Evolutionary conservation across 768 basidiomycete genomes (phyloP), one percentile per base, ranked within the genome.

Genomic region (Sporobolomyces phaffii): DNA sequence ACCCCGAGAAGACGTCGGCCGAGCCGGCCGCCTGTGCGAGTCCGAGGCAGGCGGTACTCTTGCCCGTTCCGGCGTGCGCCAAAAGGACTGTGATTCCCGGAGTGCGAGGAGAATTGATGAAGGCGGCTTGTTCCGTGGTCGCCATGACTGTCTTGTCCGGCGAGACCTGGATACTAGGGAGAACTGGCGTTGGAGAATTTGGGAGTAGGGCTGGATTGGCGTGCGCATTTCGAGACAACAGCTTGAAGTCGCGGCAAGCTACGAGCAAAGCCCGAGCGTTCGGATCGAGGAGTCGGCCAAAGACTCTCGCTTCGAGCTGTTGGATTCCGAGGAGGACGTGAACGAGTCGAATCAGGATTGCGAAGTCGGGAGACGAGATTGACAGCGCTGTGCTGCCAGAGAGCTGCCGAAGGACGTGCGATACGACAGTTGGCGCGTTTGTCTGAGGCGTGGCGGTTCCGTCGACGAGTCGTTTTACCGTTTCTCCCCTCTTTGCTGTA

Each of bases 41-140:
- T 18, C 49, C 60, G 17, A 52, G 49, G 6, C 28, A n/a, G 4
- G 34, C 48, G 15, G 60, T 61, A 26, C 36, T 61, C 49, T 61
- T 61, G 36, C 60, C 60, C 10, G 60, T 29, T 1, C 60, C 48
- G 24, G 60, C 60, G 17, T n/a, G 38, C 20, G 49, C 49, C 18
- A 31, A 22, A 40, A 61, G 24, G 28, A 5, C 8, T 1, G 40
- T 61, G 41, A 61, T 28, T 2, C 60, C 60, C 13, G 60, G 60
- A 13, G 38, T 20, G 5, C 3, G n/a, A 5, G 49, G 36, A 0
- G 60, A 52, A n/a, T 14, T 26, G 50, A 61, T 43, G 40, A 52
- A 29, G 15, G 0, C 28, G 3, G 2, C 18, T 20, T 61, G 60
- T 29, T 61, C 60, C 3, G 48, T n/a, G 8, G 48, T 51, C 31